These are phyloP conservation scores for Coprinopsis marcescibilis DNA, from an alignment of 768 basidiomycete genomes.

Conservation along the genomic window DNA sequence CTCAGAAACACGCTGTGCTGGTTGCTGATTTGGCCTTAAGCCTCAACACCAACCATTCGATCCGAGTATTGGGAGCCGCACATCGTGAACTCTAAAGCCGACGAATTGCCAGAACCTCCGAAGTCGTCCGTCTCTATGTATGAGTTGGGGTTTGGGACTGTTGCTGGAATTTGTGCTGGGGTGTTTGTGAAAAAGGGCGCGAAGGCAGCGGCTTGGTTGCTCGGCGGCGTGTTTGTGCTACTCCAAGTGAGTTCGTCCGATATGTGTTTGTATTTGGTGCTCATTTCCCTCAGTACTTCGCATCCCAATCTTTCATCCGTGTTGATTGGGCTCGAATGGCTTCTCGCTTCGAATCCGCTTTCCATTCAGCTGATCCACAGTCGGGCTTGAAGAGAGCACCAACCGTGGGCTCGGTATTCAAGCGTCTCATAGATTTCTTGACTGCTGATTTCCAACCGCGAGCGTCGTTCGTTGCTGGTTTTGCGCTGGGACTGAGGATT, in stretches of 20 bases:
- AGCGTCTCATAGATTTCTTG: slow-evolving; percentile 71
- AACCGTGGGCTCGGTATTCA: slow-evolving; percentile 60
- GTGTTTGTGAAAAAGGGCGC: slow-evolving; percentile 96
- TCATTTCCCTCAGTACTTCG: slow-evolving; percentile 59
- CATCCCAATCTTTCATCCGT: slow-evolving; percentile 62
- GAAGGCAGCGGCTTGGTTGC: slow-evolving; percentile 70
- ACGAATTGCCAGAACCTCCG: slow-evolving; percentile 45
- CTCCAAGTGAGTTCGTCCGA: slow-evolving; percentile 60
- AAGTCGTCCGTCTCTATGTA: slow-evolving; percentile 71
- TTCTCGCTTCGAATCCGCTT: slow-evolving; percentile 62
- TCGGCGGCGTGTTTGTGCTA: slow-evolving; percentile 89
- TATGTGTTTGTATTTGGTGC: background rate
- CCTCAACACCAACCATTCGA: background rate
- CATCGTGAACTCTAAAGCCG: background rate
- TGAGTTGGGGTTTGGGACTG: slow-evolving; percentile 85
- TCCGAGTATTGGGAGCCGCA: background rate
- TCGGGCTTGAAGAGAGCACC: slow-evolving; percentile 53
- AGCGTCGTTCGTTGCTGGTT: slow-evolving; percentile 82
- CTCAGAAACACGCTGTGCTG: too few species aligned
- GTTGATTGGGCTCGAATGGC: slow-evolving; percentile 76
- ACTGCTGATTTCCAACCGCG: slow-evolving; percentile 90
- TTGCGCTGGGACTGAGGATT: slow-evolving; percentile 74
- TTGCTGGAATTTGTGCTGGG: slow-evolving; percentile 83
- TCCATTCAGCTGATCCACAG: slow-evolving; percentile 55
- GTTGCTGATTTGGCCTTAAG: too few species aligned